Evolutionary conservation across 106 monocot genomes (phyloP).

Genomic region (Chionographis japonica): DNA sequence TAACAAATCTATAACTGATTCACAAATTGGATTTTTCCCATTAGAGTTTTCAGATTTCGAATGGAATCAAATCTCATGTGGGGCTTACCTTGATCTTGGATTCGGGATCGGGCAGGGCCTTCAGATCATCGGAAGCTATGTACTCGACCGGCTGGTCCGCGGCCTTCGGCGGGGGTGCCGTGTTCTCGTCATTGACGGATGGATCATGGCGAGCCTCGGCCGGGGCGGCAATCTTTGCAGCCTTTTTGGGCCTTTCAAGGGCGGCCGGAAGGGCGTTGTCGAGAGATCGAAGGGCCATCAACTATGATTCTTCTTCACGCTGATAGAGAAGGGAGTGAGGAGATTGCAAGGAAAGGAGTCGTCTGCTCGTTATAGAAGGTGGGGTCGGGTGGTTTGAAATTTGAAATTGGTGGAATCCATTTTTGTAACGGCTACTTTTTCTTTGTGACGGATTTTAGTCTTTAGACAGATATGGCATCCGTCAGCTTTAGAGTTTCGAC

Average conservation of each 20-base stretch:
- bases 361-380: too few relatives aligned
- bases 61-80: not conserved
- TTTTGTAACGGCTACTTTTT: conserved; percentile 1
- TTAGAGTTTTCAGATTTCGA: not conserved
- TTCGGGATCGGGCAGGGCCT: conserved; percentile 41
- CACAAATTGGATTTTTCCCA: not conserved
- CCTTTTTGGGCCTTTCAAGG: conserved; percentile 68
- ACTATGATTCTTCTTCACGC: not conserved
- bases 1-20: not conserved
- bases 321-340: not conserved
- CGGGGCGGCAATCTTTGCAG: conserved; percentile 29
- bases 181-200: conserved; percentile 42
- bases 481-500: too few relatives aligned
- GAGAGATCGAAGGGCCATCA: conserved; percentile 78
- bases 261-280: conserved; percentile 54
- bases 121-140: conserved; percentile 57
- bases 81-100: conserved; percentile 38
- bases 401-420: not conserved
- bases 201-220: not conserved
- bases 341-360: not conserved
- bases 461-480: too few relatives aligned
- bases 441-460: not conserved
- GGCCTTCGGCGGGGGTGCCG: conserved; percentile 14
- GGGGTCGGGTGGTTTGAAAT: not conserved
- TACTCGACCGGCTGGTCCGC: conserved; percentile 59